Evolutionary conservation across 2,329 filamentous ascomycete genomes (phyloP), one percentile per base, ranked within the genome.

Genomic region (Trichoderma hamatum): DNA sequence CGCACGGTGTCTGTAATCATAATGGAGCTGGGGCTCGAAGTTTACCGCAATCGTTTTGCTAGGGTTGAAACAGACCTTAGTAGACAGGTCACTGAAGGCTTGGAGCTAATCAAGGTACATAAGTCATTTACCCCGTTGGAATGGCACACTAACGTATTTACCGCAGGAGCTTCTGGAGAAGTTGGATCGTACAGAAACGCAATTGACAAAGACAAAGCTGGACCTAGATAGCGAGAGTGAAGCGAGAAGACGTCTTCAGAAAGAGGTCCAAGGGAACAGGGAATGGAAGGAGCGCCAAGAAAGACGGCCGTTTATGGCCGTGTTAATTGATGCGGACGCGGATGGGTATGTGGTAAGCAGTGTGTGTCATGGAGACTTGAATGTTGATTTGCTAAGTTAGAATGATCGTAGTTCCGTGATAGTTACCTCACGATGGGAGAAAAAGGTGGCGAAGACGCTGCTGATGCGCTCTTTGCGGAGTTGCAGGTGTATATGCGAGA

Each of bases 321-420:
- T 30, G 19, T 39, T 59, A 19, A 59, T 59, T 28, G 55, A 59
- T 59, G 55, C 55, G 21, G 55, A 59, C 34, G 55, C 34, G 30
- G 34, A 59, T 59, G 34, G 26, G n/a, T 59, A 59, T 59, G 34
- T 59, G 55, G 55, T 32, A 59, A 59, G 55, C 34, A 59, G 21
- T 19, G 9, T 34, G 28, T 21, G n/a, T 59, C 30, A 32, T 32
- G 9, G 30, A 32, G 30, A 32, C 30, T 32, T 32, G 30, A 32
- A 32, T 32, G 9, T 32, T 32, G 9, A 32, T 32, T 32, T 9
- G 30, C 30, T 32, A 32, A 32, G 30, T 32, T 32, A 9, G 30
- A 32, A 32, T 32, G 30, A 32, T 32, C 9, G 4, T 32, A 32
- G 30, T 32, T 32, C 30, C 30, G 30, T 32, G 30, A 32, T 32